Evolutionary conservation across 2,329 filamentous ascomycete genomes (phyloP).

Genomic region (Trichoderma asperellum): DNA sequence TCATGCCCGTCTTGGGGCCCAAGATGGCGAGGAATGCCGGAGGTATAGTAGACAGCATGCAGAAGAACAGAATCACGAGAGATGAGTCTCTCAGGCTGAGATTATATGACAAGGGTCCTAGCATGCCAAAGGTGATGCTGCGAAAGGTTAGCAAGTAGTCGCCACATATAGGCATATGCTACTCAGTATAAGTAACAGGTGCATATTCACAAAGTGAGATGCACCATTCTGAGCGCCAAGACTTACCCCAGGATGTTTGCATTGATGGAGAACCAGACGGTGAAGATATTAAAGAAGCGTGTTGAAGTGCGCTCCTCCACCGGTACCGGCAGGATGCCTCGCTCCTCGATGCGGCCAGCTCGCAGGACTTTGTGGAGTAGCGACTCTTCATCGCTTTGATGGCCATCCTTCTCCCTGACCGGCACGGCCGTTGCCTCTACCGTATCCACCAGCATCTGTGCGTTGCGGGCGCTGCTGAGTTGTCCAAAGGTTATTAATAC

Average conservation of each 20-base stretch:
- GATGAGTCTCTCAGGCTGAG: constrained; percentile 60
- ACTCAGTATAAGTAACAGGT: neutral
- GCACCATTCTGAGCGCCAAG: neutral
- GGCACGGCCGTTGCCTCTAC: constrained; percentile 14
- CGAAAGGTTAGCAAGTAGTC: neutral
- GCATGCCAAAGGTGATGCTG: constrained; percentile 66
- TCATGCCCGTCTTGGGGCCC: constrained; percentile 65
- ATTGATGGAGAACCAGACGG: constrained; percentile 55
- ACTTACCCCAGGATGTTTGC: constrained; percentile 51
- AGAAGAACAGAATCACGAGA: constrained; percentile 67
- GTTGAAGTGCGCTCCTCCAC: constrained; percentile 47
- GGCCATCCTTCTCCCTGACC: constrained; percentile 32
- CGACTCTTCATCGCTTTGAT: constrained; percentile 36
- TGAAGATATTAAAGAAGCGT: constrained; percentile 51
- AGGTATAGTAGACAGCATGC: constrained; percentile 55
- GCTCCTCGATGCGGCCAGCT: constrained; percentile 48
- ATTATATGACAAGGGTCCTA: constrained; percentile 59
- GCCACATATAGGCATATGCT: neutral
- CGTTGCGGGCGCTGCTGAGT: neutral
- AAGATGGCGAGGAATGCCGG: constrained; percentile 62
- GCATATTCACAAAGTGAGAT: neutral
- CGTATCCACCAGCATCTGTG: constrained; percentile 24
- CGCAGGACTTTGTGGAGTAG: constrained; percentile 42
- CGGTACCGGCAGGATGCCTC: constrained; percentile 50
- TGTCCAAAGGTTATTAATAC: neutral